These are phyloP conservation scores for Dryas alaskensis DNA, from an alignment of 306 rosid species.

Conservation along the genomic window DNA sequence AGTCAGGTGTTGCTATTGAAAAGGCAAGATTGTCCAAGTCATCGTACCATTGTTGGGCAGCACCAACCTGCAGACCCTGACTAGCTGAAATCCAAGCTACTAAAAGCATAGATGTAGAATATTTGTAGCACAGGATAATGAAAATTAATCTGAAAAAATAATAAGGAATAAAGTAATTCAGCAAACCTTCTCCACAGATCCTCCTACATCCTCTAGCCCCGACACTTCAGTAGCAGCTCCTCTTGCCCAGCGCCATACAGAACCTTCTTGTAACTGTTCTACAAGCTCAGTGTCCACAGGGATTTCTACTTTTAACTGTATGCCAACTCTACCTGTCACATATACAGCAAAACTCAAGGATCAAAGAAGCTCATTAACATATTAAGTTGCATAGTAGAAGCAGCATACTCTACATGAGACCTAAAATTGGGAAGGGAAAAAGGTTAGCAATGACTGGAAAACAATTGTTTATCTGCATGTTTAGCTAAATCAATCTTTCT, in stretches of 20 bases:
- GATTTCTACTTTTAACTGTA: constrained; percentile 53
- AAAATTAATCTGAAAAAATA: not conserved
- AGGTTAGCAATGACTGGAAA: not conserved
- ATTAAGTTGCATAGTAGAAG: not conserved
- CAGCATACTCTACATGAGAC: not conserved
- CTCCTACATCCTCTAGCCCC: constrained; percentile 44
- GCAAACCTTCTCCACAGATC: constrained; percentile 57
- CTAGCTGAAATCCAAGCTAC: constrained; percentile 31
- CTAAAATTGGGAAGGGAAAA: not conserved
- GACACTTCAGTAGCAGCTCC: constrained; percentile 71
- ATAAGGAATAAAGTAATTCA: not conserved
- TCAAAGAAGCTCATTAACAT: not conserved
- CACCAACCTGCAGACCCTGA: constrained; percentile 52
- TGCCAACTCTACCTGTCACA: constrained; percentile 60
- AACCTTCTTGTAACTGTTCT: constrained; percentile 71
- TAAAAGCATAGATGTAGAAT: constrained; percentile 8
- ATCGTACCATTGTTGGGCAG: constrained; percentile 83
- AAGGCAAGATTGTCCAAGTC: constrained; percentile 70
- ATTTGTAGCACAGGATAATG: not conserved
- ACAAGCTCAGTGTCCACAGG: constrained; percentile 68
- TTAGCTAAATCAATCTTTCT: not conserved
- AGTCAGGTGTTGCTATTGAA: constrained; percentile 41
- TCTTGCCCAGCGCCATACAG: constrained; percentile 79
- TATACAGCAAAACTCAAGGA: not conserved
- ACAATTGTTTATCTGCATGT: not conserved